Percentiles rank a stretch among this genome's conserved stretches.
Evolutionary conservation across 2,329 filamentous ascomycete genomes (phyloP).

Genomic region (Pseudocercospora vitis): DNA sequence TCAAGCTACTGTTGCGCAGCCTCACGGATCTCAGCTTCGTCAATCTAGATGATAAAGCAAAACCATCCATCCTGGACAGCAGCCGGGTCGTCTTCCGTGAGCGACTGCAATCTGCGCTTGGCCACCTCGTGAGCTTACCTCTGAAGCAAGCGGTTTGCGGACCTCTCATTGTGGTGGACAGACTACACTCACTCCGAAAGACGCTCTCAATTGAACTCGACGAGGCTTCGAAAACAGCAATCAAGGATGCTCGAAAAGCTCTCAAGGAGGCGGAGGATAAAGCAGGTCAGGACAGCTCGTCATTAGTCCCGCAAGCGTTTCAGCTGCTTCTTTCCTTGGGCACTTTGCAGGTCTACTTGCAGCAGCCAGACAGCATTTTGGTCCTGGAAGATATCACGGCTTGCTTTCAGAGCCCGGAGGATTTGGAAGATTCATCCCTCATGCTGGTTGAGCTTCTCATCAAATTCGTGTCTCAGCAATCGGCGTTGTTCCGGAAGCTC

Average conservation of each 20-base stretch:
- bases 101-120: constrained; percentile 56
- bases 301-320: constrained; percentile 57
- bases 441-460: constrained; percentile 83
- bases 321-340: constrained; percentile 80
- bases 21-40: constrained; percentile 30
- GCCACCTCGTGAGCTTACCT: constrained; percentile 46
- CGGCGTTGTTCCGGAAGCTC: constrained; percentile 78
- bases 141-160: constrained; percentile 28
- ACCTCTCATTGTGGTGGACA: constrained; percentile 20
- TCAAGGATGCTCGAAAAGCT: constrained; percentile 27
- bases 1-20: constrained; percentile 27
- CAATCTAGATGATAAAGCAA: constrained; percentile 15
- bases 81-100: constrained; percentile 55
- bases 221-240: constrained; percentile 17
- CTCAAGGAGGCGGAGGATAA: constrained; percentile 26
- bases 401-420: constrained; percentile 65
- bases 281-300: constrained; percentile 28
- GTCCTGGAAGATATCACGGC: constrained; percentile 79
- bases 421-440: constrained; percentile 54
- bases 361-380: constrained; percentile 79
- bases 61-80: constrained; percentile 46
- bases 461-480: constrained; percentile 84
- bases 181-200: constrained; percentile 21
- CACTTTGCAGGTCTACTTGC: constrained; percentile 85
- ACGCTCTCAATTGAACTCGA: constrained; percentile 17